phyloP scores from a whole-genome alignment of 169 alveolate genomes.

The Cryptosporidium baileyi region DNA sequence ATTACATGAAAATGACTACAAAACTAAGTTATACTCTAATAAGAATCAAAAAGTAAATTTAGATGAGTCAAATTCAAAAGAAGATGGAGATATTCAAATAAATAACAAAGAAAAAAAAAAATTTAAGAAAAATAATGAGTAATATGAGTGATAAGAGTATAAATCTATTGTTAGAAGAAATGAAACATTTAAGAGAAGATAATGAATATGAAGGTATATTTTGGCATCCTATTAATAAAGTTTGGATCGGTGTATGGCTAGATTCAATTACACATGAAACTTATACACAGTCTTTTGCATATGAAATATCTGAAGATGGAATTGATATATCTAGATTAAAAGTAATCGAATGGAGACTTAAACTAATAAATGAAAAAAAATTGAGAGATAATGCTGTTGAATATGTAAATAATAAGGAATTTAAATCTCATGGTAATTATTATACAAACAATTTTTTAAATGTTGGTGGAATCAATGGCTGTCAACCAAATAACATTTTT shows the following conservation, averaged over 20 bases:
- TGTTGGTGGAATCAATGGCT: not conserved
- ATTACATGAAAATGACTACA: conserved; percentile 29
- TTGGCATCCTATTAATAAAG: conserved; percentile 68
- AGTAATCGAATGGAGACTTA: conserved; percentile 53
- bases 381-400: conserved; percentile 59
- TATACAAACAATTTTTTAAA: not conserved
- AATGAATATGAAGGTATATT: conserved; percentile 54
- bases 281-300: conserved; percentile 56
- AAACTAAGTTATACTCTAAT: not conserved
- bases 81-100: not conserved
- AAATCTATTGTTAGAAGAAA: conserved; percentile 42
- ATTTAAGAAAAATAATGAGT: conserved; percentile 12
- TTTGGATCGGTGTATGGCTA: conserved; percentile 67
- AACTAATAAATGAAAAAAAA: conserved; percentile 39
- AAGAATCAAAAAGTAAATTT: not conserved
- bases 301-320: conserved; percentile 48
- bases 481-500: too few species aligned
- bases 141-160: conserved; percentile 36
- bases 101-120: not conserved
- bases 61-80: not conserved
- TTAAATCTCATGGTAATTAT: not conserved
- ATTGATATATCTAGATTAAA: conserved; percentile 58
- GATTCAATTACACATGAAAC: conserved; percentile 61
- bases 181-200: conserved; percentile 60
- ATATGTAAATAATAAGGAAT: conserved; percentile 46